Percentiles rank a stretch among this genome's conserved stretches.
Conservation (phyloP, 2,329 filamentous ascomycete genomes). For the Cladosporium halotolerans region DNA sequence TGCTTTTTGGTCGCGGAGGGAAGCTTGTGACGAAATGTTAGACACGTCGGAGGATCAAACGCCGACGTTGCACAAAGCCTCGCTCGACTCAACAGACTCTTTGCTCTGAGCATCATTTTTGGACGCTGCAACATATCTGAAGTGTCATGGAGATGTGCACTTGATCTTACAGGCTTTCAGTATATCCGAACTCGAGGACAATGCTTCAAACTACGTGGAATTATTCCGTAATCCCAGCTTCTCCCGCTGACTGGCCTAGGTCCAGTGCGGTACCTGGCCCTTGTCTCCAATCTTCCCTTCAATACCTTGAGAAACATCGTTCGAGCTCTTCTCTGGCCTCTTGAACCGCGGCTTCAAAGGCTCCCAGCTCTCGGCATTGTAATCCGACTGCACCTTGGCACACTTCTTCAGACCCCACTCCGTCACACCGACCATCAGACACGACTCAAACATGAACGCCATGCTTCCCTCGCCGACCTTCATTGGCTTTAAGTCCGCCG, state of each 20-base stretch:
- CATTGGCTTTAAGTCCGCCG: conserved; percentile 48
- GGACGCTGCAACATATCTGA: too few species aligned
- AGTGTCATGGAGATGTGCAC: too few species aligned
- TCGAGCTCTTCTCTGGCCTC: conserved; percentile 18
- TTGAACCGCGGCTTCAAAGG: conserved; percentile 42
- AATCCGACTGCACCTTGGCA: conserved; percentile 63
- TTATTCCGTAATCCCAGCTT: neutral
- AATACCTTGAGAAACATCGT: conserved; percentile 14
- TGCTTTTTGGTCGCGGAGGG: too few species aligned
- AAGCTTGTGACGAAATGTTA: too few species aligned
- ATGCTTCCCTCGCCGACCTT: conserved; percentile 57
- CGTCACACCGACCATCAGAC: conserved; percentile 64
- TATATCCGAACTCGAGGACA: neutral
- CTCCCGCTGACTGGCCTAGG: neutral
- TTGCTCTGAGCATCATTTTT: too few species aligned
- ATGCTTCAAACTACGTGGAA: neutral
- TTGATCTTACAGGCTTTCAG: too few species aligned
- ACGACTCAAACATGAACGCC: conserved; percentile 65
- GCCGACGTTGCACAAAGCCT: too few species aligned
- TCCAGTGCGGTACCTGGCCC: conserved; percentile 25
- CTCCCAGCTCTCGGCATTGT: conserved; percentile 77
- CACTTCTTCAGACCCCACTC: conserved; percentile 67
- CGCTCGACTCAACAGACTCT: too few species aligned
- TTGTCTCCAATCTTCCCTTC: conserved; percentile 22
- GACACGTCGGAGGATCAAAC: too few species aligned